These are phyloP conservation scores for Thielaviopsis punctulata DNA, from an alignment of 2,329 filamentous ascomycete species.

Conservation along the genomic window DNA sequence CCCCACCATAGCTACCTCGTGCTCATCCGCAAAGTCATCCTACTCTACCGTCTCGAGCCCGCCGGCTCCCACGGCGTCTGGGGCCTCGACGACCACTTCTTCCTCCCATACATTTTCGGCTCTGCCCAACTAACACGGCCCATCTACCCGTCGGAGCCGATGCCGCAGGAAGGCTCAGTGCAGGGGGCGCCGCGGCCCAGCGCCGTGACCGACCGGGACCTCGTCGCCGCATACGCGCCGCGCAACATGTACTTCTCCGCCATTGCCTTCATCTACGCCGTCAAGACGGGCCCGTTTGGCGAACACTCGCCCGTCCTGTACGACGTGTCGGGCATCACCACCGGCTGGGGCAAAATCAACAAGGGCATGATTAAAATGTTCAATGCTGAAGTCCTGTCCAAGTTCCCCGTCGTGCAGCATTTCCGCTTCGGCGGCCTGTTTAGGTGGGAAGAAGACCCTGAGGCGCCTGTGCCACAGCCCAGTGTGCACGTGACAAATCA, in stretches of 20 bases:
- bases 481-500: conserved; percentile 43
- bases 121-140: conserved; percentile 76
- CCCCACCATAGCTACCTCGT: conserved; percentile 50
- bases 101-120: conserved; percentile 86
- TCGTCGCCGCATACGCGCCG: conserved; percentile 47
- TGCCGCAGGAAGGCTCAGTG: conserved; percentile 66
- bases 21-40: conserved; percentile 66
- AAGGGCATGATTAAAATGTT: conserved; percentile 99
- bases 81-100: conserved; percentile 96
- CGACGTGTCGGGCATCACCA: conserved; percentile 79
- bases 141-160: conserved; percentile 38
- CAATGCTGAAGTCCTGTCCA: conserved; percentile 85
- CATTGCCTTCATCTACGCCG: conserved; percentile 91
- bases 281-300: conserved; percentile 94
- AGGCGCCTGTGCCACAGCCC: conserved; percentile 30
- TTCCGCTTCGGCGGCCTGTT: conserved; percentile 74
- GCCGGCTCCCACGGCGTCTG: conserved; percentile 94
- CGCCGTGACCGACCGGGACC: conserved; percentile 45
- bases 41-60: conserved; percentile 83
- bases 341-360: conserved; percentile 95
- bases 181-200: conserved; percentile 52
- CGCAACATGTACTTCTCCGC: conserved; percentile 86
- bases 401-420: conserved; percentile 97
- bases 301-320: conserved; percentile 88
- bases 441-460: conserved; percentile 53